Conservation (phyloP, 768 basidiomycete species). For the Naematelia encephala region DNA sequence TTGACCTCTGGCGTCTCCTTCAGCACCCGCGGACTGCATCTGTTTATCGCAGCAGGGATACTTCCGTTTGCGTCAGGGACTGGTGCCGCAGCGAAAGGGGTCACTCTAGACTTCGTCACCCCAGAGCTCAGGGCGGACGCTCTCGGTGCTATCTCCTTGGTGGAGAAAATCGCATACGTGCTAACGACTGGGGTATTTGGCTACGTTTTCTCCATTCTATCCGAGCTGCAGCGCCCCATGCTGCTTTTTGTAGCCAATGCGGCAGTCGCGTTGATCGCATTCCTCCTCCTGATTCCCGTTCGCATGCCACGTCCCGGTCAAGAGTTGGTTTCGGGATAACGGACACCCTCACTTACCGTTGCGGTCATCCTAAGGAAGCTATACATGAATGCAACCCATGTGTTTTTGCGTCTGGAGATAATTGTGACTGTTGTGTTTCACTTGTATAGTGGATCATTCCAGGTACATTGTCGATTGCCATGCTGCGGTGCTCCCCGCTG, state of each 20-base stretch:
- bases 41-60: conserved; percentile 40
- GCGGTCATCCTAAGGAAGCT: too few relatives aligned
- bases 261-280: conserved; percentile 2
- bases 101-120: conserved; percentile 46
- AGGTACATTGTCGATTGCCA: too few relatives aligned
- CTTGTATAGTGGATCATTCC: too few relatives aligned
- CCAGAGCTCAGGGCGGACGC: conserved; percentile 39
- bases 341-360: too few relatives aligned
- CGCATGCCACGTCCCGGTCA: too few relatives aligned
- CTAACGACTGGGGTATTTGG: conserved; percentile 35
- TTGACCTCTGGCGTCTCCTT: conserved; percentile 32
- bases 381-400: too few relatives aligned
- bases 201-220: conserved; percentile 29
- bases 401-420: too few relatives aligned
- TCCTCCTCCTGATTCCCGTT: conserved; percentile 5
- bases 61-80: conserved; percentile 48
- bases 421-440: too few relatives aligned
- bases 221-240: conserved; percentile 24
- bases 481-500: too few relatives aligned
- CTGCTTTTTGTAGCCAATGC: conserved; percentile 41
- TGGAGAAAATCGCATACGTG: conserved; percentile 40
- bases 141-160: conserved; percentile 41
- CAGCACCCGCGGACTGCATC: conserved; percentile 34
- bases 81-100: conserved; percentile 48
- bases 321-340: too few relatives aligned